Base-by-base conservation (phyloP, 352 stramenopile species). In the Pythium rishiriense region DNA sequence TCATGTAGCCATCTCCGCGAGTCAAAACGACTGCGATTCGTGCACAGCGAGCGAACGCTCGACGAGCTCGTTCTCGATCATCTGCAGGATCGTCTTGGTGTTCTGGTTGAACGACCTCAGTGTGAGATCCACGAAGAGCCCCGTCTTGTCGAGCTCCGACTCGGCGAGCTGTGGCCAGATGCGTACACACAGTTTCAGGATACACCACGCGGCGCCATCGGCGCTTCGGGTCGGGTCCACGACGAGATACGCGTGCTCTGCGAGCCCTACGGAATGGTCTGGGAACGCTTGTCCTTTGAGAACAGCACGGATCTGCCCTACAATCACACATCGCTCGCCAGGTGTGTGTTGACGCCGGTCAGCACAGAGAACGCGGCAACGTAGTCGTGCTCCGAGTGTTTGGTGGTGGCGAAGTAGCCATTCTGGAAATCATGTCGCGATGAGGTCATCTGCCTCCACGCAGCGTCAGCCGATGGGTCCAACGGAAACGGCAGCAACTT, bases 11-110 rank as follows among this genome's bases (percentile, higher is more conserved):
- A 54, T 54, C 6, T 17, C 3, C 12, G 35, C 35, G 9, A 41
- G 9, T 41, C 35, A 41, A n/a, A n/a, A n/a, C n/a, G n/a, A n/a
- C n/a, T n/a, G n/a, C n/a, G n/a, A n/a, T n/a, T n/a, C n/a, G n/a
- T n/a, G n/a, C n/a, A n/a, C 31, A 35, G 31, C 31, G 10, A 58
- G 31, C 4, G 50, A 45, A 11, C 42, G 29, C 50, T 64, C 58
- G 8, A 64, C 15, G 14, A 64, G 58, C 4, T 43, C 25, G 46
- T 64, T 64, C 48, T 64, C 58, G 17, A 64, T 50, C 11, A 50
- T 33, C 26, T 62, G 55, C 17, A 62, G 43, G 10, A 64, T 57
- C 28, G 46, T 45, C 25, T 59, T 35, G n/a, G 50, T 52, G 31
- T 58, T 62, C 8, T 35, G 28, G 48, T 46, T 31, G 25, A 61